A percentile compares a stretch with the other conserved stretches of the same genome.
Evolutionary conservation across 768 basidiomycete species (phyloP).

Genomic region (Tylopilus sp.): DNA sequence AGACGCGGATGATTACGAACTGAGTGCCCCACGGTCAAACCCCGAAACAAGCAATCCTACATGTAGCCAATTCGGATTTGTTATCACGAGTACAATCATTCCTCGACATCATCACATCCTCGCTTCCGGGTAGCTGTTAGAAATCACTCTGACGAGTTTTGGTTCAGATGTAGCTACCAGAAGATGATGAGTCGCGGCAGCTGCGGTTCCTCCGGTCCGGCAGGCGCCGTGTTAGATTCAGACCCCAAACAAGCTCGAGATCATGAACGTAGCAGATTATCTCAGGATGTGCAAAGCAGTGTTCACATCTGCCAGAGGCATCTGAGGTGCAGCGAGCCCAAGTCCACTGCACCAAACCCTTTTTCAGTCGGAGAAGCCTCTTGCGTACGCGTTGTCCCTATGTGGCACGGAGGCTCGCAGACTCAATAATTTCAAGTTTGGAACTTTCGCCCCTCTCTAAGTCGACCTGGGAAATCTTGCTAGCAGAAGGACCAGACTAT

Average conservation of each 20-base stretch:
- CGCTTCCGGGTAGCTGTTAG: not conserved
- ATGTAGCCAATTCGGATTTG: not conserved
- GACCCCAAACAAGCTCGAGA: not conserved
- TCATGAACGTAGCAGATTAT: too few species aligned
- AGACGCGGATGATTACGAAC: slow-evolving; percentile 12
- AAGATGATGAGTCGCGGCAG: too few species aligned
- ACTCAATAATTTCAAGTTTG: too few species aligned
- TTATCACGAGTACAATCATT: not conserved
- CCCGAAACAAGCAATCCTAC: not conserved
- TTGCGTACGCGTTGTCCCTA: not conserved
- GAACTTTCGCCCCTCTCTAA: too few species aligned
- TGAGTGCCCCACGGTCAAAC: slow-evolving; percentile 4
- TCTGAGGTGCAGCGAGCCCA: not conserved
- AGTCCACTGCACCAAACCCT: not conserved
- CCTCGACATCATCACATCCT: not conserved
- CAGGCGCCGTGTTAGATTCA: not conserved
- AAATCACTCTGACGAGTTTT: not conserved
- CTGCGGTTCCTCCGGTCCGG: too few species aligned
- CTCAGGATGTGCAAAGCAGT: not conserved
- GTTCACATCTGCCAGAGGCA: not conserved
- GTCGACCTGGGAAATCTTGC: too few species aligned
- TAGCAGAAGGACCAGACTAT: not conserved
- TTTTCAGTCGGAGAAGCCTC: not conserved
- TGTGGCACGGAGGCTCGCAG: not conserved
- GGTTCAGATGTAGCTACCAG: too few species aligned